These are phyloP conservation scores for Marvania coccoides DNA, from an alignment of 139 green algal species.

Conservation along the genomic window DNA sequence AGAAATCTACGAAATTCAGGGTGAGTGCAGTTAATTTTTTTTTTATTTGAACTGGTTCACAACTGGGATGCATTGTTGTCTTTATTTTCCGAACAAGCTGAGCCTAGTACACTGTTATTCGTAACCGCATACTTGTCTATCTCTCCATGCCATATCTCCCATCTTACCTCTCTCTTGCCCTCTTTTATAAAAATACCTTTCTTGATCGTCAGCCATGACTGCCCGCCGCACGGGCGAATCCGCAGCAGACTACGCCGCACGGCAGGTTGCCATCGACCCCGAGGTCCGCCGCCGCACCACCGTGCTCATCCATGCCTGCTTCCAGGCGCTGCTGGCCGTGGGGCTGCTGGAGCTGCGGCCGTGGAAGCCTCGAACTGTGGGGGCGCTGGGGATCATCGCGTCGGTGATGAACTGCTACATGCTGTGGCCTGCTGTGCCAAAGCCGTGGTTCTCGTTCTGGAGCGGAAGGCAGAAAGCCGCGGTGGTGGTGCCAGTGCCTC, in stretches of 20 bases:
- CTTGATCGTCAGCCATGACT: background rate
- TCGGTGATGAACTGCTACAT: conserved; percentile 88
- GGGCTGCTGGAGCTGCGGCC: conserved; percentile 58
- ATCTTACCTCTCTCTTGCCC: too few species aligned
- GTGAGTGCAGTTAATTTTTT: background rate
- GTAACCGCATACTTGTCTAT: too few species aligned
- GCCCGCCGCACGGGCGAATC: conserved; percentile 32
- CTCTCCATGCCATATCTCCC: too few species aligned
- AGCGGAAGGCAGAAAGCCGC: background rate
- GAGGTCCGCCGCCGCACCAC: conserved; percentile 57
- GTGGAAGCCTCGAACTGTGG: conserved; percentile 72
- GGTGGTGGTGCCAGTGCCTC: background rate
- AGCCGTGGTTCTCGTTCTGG: background rate
- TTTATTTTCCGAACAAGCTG: too few species aligned
- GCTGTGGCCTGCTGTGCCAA: conserved; percentile 41
- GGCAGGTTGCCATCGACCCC: conserved; percentile 40
- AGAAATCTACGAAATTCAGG: conserved; percentile 32
- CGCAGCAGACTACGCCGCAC: conserved; percentile 48
- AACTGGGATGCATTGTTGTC: too few species aligned
- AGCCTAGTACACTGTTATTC: too few species aligned
- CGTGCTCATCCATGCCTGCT: conserved; percentile 53
- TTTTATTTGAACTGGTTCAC: background rate
- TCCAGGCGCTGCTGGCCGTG: conserved; percentile 64
- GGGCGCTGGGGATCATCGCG: conserved; percentile 62
- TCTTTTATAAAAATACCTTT: background rate